Evolutionary conservation across 805 yeast genomes (phyloP), one percentile per base, ranked within the genome.

Genomic region (Yamadazyma nakazawae): DNA sequence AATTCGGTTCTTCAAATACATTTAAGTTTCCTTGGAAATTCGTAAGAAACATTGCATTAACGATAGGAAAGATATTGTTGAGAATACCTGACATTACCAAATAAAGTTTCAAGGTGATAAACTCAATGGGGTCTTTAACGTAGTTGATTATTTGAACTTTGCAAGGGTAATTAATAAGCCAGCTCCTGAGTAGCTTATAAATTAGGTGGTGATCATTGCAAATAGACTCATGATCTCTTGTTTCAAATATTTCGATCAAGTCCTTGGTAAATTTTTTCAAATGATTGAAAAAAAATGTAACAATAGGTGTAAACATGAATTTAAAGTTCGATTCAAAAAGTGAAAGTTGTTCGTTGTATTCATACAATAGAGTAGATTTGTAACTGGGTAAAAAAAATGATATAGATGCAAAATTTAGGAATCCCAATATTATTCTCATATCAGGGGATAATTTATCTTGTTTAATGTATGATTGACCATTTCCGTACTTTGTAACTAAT

Each of bases 111-210:
- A 55, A 44, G 5, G 58, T 21, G 2, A 53, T 21, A 8, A 45
- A 42, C 19, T 50, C 59, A 6, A 50, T 21, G 12, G 57, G 55
- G 37, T 54, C 55, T 3, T 28, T 45, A 2, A 51, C 16, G 16
- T 36, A 32, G 8, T 42, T 46, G n/a, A 52, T 17, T 1, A 54
- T 25, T 14, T 48, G 55, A 11, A 58, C 43, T 13, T 46, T 49
- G n/a, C 61, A 50, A 0, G 67, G 64, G 7, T 53, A 28, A 11
- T 57, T 59, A 10, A 56, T 49, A 9, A 58, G 47, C 61, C 62
- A 61, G 9, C 47, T 49, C 34, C 65, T 43, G 10, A 62, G 44
- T 5, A 61, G 24, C 14, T 45, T 45, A 45, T 58, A 61, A 4
- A 61, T 38, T 21, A 44, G 25, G 5, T 39, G 28, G 17, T 42